phyloP scores from a whole-genome alignment of 169 alveolate genomes.

The Plasmodium falciparum region DNA sequence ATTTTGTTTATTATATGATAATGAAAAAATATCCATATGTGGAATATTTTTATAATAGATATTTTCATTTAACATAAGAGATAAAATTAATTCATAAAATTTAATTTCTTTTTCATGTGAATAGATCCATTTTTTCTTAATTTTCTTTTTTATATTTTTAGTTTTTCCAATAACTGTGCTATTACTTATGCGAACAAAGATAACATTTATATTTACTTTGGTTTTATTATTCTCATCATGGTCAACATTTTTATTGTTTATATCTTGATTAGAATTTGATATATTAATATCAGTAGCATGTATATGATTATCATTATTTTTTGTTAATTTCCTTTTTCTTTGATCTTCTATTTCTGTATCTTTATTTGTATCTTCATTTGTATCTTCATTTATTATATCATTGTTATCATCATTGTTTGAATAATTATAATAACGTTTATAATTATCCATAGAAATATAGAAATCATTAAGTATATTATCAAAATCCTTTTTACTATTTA shows the following conservation, averaged over 20 bases:
- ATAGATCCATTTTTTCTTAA: constrained; percentile 79
- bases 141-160: constrained; percentile 77
- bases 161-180: constrained; percentile 84
- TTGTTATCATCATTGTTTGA: background rate
- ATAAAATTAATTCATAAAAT: constrained; percentile 83
- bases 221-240: background rate
- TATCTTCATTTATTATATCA: background rate
- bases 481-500: constrained; percentile 55
- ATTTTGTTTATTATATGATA: constrained; percentile 40
- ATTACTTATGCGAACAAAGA: constrained; percentile 83
- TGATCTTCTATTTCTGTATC: background rate
- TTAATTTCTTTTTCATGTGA: constrained; percentile 86
- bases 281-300: background rate
- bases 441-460: constrained; percentile 29
- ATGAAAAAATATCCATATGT: constrained; percentile 67
- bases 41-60: constrained; percentile 85
- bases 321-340: background rate
- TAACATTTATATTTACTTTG: constrained; percentile 80
- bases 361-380: background rate
- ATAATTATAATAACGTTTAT: constrained; percentile 35
- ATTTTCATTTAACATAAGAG: constrained; percentile 80
- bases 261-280: background rate
- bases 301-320: background rate
- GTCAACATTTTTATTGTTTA: background rate
- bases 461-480: constrained; percentile 59